phyloP scores from a whole-genome alignment of 768 basidiomycete genomes.

The Psilocybe subaeruginosa region DNA sequence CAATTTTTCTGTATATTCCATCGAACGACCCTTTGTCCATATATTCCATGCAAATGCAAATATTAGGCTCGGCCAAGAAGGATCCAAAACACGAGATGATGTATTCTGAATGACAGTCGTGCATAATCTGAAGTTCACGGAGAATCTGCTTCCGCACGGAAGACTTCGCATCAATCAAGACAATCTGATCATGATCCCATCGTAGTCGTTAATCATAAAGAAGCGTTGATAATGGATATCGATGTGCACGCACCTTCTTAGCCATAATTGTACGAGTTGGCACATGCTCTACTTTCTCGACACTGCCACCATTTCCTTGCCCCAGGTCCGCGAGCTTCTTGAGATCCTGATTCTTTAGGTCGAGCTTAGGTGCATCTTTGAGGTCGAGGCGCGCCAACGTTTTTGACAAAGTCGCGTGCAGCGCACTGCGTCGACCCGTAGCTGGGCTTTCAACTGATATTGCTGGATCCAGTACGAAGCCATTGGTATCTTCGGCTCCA shows the following conservation, averaged over 20 bases:
- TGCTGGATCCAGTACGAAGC: slow-evolving; percentile 38
- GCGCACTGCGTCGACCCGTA: slow-evolving; percentile 48
- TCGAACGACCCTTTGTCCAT: slow-evolving; percentile 96
- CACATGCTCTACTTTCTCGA: slow-evolving; percentile 91
- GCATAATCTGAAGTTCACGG: slow-evolving; percentile 98
- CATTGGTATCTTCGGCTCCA: slow-evolving; percentile 20
- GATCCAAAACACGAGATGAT: slow-evolving; percentile 98
- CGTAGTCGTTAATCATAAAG: slow-evolving; percentile 2
- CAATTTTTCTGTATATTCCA: slow-evolving; percentile 93
- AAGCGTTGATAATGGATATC: background rate
- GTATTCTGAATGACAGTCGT: slow-evolving; percentile 90
- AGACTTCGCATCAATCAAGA: slow-evolving; percentile 94
- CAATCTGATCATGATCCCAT: slow-evolving; percentile 57
- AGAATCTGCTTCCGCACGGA: slow-evolving; percentile 96
- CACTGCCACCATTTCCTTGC: slow-evolving; percentile 96
- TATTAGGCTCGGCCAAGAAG: slow-evolving; percentile 95
- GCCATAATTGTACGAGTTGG: slow-evolving; percentile 96
- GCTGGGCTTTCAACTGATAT: slow-evolving; percentile 53
- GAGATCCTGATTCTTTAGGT: slow-evolving; percentile 87
- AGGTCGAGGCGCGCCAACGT: slow-evolving; percentile 85
- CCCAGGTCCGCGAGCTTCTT: slow-evolving; percentile 90
- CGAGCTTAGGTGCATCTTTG: slow-evolving; percentile 41
- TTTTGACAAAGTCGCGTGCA: slow-evolving; percentile 74
- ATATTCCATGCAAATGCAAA: slow-evolving; percentile 98
- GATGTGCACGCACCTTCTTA: slow-evolving; percentile 75